Evolutionary conservation across 176 grass and related monocot genomes (phyloP), one percentile per base, ranked within the genome.

Genomic region (Zea luxurians): DNA sequence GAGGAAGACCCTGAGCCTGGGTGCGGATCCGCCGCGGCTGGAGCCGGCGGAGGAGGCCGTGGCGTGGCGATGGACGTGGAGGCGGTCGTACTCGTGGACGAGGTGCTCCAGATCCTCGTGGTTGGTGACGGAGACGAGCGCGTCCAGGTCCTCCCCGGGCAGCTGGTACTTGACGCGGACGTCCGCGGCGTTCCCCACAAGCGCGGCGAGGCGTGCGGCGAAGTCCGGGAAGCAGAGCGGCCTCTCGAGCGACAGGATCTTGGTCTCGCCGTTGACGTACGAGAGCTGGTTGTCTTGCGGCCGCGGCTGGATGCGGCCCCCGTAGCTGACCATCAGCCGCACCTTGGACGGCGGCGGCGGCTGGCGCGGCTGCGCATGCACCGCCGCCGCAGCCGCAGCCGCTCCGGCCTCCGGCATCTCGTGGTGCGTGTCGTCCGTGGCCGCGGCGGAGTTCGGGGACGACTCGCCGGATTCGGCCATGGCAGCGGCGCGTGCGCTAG

Each of bases 131-230:
- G 96, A 96, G 78, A 99, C 79, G 49, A 99, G 96, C 60, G 96
- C 90, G 77, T 99, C 96, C 45, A 99, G 92, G 77, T 99, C 96
- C 90, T 99, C 96, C n/a, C 96, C 96, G 0, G 96, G 96, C 7
- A 99, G 92, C 81, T 99, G 96, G 75, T 99, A 99, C 90, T 99
- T 99, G 86, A 95, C 37, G 70, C 96, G 93, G 74, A 99, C 4
- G 34, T 87, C 85, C n/a, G 69, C 86, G 0, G 4, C 16, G 8
- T 53, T 13, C 11, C 60, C 68, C 0, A 74, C 73, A 37, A 99
- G 46, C 8, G 73, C 62, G 1, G 88, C 37, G 36, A 99, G 62
- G 58, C 89, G 89, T 10, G 92, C 86, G 34, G 61, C 72, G 83
- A 99, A 85, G 83, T 93, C 92, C 50, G 68, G 0, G 45, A 80